Percentiles rank a stretch among this genome's conserved stretches.
Evolutionary conservation across 306 rosid species (phyloP).

Genomic region (Sesbania bispinosa): DNA sequence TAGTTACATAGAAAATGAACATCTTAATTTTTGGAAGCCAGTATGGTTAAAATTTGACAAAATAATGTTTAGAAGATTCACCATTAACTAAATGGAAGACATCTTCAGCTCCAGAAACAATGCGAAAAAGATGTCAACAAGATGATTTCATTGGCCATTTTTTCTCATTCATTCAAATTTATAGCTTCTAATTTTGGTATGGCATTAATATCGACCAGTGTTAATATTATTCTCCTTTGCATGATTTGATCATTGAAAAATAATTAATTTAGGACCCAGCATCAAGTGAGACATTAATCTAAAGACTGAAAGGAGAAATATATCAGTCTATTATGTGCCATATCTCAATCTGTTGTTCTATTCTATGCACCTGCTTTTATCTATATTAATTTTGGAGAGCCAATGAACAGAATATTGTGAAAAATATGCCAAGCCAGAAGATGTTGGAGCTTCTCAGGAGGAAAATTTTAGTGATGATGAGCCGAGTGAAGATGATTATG

Average conservation of each 20-base stretch:
- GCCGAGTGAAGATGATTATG: constrained; percentile 70
- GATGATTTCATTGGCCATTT: constrained; percentile 12
- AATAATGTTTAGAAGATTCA: neutral
- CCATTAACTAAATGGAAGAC: neutral
- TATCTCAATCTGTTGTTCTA: neutral
- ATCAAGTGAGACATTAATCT: too few species aligned
- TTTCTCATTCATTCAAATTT: constrained; percentile 1
- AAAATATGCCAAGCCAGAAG: constrained; percentile 80
- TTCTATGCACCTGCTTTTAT: constrained; percentile 12
- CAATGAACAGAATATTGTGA: constrained; percentile 64
- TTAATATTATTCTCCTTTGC: neutral
- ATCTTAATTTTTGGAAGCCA: neutral
- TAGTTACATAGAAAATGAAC: neutral
- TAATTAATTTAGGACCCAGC: too few species aligned
- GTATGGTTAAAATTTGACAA: neutral
- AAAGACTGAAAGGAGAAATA: neutral
- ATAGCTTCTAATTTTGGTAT: constrained; percentile 11
- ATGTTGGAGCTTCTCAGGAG: constrained; percentile 50
- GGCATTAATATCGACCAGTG: neutral
- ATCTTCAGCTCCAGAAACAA: constrained; percentile 14
- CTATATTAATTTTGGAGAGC: constrained; percentile 7
- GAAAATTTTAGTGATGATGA: constrained; percentile 73
- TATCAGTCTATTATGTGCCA: constrained; percentile 8
- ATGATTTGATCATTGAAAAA: constrained; percentile 3
- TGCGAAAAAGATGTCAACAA: constrained; percentile 11